Evolutionary conservation across 2,329 filamentous ascomycete genomes (phyloP).

Genomic region (Venturia pyrina): DNA sequence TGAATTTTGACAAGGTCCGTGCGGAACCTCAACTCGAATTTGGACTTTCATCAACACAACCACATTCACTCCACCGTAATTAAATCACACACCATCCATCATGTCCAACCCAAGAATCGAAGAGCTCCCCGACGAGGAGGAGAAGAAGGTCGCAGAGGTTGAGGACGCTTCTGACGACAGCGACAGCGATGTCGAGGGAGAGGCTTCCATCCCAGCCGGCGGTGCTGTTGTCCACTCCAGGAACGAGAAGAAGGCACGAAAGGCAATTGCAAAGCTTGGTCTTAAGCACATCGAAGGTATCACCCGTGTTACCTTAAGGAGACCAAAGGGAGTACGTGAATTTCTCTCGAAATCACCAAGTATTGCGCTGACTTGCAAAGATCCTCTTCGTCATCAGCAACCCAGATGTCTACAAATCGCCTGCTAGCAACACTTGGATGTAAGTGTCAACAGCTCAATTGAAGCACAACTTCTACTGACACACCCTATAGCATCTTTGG

Average conservation of each 20-base stretch:
- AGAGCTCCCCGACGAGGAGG: slow-evolving; percentile 84
- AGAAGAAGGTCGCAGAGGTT: slow-evolving; percentile 66
- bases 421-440: slow-evolving; percentile 99
- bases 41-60: background rate
- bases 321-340: slow-evolving; percentile 92
- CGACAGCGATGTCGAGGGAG: slow-evolving; percentile 65
- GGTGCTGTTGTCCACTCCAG: slow-evolving; percentile 90
- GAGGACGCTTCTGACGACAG: slow-evolving; percentile 62
- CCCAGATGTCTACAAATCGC: slow-evolving; percentile 98
- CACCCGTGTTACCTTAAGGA: slow-evolving; percentile 92
- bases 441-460: slow-evolving; percentile 39
- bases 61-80: background rate
- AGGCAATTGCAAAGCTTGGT: slow-evolving; percentile 97
- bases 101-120: slow-evolving; percentile 99
- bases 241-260: slow-evolving; percentile 99
- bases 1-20: background rate
- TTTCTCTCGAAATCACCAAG: background rate
- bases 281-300: slow-evolving; percentile 94
- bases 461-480: slow-evolving; percentile 17
- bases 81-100: slow-evolving; percentile 34
- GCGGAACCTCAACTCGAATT: background rate
- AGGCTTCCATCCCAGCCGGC: slow-evolving; percentile 66
- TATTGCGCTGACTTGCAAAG: slow-evolving; percentile 36
- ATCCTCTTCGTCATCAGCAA: slow-evolving; percentile 99
- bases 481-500: slow-evolving; percentile 71